Base-by-base conservation (phyloP, 2,329 filamentous ascomycete species). In the Ceratocystiopsis brevicomis region DNA sequence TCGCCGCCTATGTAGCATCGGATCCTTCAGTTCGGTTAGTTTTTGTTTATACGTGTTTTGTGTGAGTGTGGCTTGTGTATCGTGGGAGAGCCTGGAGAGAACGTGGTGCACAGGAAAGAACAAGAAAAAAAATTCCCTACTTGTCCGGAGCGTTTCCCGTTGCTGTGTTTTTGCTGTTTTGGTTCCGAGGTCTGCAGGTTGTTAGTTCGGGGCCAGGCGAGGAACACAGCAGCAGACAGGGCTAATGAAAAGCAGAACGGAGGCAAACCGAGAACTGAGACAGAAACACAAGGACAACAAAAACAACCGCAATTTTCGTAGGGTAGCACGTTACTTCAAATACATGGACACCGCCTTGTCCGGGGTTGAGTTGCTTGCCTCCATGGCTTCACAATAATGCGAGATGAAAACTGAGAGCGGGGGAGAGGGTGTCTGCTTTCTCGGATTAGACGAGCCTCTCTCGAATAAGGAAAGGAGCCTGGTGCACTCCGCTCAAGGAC, bases 1-100 rank as follows among this genome's bases (percentile, higher is more conserved):
- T 60, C 51, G 21, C 53, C 53, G 8, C 53, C 56, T 8, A 49
- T 37, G 18, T 43, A 40, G 46, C 59, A 61, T 15, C 49, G 54
- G 44, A 61, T 56, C 25, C 54, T 56, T 37, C 19, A 19, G 17
- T 17, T 34, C 10, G 30, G 35, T 44, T n/a, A 44, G 42, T 25
- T 21, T 15, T 37, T 21, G n/a, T 32, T 42, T 33, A 30, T 35
- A 13, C 35, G 33, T 30, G 35, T 36, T 9, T 37, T 11, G 13
- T 35, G 39, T 30, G 25, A 30, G 25, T 30, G 25, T 30, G 25
- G 25, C 8, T 30, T 30, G 25, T 10, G 25, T 30, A 30, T 30
- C 4, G 10, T 30, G 25, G 10, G 25, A 21, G 6, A 30, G 25
- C 25, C 8, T 30, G 25, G 25, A 30, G 25, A 9, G 8, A 30